Base-by-base conservation (phyloP, 2,329 filamentous ascomycete species). In the Cladophialophora carrionii region DNA sequence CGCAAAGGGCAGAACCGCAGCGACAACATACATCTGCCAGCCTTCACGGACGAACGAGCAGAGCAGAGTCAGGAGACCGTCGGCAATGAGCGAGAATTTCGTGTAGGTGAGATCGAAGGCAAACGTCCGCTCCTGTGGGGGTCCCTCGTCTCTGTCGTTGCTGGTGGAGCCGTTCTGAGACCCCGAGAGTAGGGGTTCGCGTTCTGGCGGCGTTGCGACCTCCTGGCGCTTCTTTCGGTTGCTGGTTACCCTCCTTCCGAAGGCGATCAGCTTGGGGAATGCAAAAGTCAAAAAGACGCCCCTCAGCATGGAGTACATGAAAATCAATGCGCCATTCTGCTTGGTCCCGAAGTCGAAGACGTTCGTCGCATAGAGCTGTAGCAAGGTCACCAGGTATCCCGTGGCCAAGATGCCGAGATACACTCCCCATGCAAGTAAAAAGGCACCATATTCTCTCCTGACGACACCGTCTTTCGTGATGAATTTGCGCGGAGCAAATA, bases 21-120 rank as follows among this genome's bases (percentile, higher is more conserved):
- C 87, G 1, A 88, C 84, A 0, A 90, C 75, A 71, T 89, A 91
- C 54, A 91, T 85, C 69, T 91, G 88, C 87, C 87, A 90, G 1
- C 83, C 82, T 55, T 84, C 65, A 0, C 83, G 85, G 0, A 87
- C 86, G 67, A 90, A 87, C 0, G 85, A 84, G 0, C 87, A 84
- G 0, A 86, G 78, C 1, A 84, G 84, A 0, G 89, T 91, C 24
- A 91, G 76, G 0, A 85, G 71, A 0, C 87, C 87, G 71, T 91
- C 89, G 0, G 87, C 78, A 0, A 90, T 74, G 2, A 91, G 78
- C 65, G 86, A 89, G 78, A 84, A 89, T 2, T 86, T 81, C 2
- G 89, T 79, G 71, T 90, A 91, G 41, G 87, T 80, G 1, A 91
- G 79, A 66, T 91, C 89, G 71, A 91, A 91, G 0, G 77, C 80